These are phyloP conservation scores for Plectranthus barbatus DNA, from an alignment of 257 asterid species.

Conservation along the genomic window DNA sequence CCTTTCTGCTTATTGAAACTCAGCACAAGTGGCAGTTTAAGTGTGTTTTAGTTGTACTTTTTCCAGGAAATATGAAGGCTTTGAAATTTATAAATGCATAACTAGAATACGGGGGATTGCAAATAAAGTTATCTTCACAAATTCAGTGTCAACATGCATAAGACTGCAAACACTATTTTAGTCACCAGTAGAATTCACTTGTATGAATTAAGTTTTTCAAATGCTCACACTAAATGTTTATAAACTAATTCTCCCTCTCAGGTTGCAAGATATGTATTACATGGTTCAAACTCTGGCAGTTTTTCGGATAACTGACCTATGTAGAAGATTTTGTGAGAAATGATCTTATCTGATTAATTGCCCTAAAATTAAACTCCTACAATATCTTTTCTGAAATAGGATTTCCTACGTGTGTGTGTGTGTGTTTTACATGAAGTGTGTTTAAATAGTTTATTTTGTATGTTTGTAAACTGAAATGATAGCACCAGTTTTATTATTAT, in stretches of 20 bases:
- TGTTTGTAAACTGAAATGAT: not conserved
- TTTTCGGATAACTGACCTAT: not conserved
- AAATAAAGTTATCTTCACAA: not conserved
- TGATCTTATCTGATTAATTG: not conserved
- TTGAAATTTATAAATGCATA: not conserved
- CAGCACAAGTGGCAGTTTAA: not conserved
- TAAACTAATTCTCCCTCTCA: not conserved
- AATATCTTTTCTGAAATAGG: not conserved
- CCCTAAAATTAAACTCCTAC: not conserved
- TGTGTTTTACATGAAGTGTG: not conserved
- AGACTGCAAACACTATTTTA: not conserved
- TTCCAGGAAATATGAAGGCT: not conserved
- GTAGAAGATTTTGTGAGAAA: not conserved
- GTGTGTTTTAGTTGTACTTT: not conserved
- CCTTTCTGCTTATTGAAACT: not conserved
- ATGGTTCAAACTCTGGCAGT: not conserved
- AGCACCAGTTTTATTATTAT: conserved; percentile 3
- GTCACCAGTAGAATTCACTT: not conserved
- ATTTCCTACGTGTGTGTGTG: not conserved
- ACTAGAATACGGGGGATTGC: not conserved
- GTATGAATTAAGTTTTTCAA: not conserved
- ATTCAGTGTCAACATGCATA: not conserved
- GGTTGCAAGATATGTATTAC: not conserved
- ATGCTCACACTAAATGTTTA: not conserved
- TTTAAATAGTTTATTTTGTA: not conserved